A percentile compares a stretch with the other conserved stretches of the same genome.
phyloP scores from a whole-genome alignment of 768 basidiomycete genomes.

The Stropharia rugosoannulata region DNA sequence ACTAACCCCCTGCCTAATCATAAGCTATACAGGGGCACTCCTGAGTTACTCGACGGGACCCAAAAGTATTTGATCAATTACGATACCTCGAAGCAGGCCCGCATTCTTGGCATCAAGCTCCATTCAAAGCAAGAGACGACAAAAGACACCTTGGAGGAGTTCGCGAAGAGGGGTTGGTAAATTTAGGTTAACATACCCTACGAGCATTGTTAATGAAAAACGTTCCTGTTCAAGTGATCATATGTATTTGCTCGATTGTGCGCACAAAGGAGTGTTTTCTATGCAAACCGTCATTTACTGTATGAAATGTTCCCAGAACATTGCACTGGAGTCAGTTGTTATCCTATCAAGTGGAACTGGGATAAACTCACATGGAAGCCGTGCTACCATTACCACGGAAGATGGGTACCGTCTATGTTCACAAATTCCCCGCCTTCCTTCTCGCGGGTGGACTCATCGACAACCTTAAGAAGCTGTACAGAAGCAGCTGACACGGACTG shows the following conservation, averaged over 20 bases:
- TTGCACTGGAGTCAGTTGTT: too few species aligned
- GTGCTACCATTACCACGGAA: neutral
- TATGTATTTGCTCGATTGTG: too few species aligned
- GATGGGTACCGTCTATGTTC: neutral
- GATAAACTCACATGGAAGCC: too few species aligned
- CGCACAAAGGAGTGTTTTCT: too few species aligned
- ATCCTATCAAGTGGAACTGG: too few species aligned
- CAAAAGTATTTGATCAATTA: constrained; percentile 21
- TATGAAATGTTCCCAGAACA: too few species aligned
- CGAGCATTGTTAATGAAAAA: too few species aligned
- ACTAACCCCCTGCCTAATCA: constrained; percentile 23
- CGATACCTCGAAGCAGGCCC: constrained; percentile 25
- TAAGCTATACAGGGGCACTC: constrained; percentile 24
- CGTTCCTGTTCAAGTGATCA: too few species aligned
- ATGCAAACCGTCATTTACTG: too few species aligned
- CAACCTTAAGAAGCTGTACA: neutral
- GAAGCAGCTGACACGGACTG: neutral
- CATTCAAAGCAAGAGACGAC: constrained; percentile 27
- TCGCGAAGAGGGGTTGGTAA: constrained; percentile 32
- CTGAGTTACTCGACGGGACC: constrained; percentile 19
- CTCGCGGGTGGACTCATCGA: neutral
- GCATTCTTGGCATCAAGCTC: constrained; percentile 30
- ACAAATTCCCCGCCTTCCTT: neutral
- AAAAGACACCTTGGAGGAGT: constrained; percentile 30
- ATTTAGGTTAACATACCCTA: neutral